These are phyloP conservation scores for Penicillium ochrochloron DNA, from an alignment of 495 filamentous ascomycete species.

Conservation along the genomic window DNA sequence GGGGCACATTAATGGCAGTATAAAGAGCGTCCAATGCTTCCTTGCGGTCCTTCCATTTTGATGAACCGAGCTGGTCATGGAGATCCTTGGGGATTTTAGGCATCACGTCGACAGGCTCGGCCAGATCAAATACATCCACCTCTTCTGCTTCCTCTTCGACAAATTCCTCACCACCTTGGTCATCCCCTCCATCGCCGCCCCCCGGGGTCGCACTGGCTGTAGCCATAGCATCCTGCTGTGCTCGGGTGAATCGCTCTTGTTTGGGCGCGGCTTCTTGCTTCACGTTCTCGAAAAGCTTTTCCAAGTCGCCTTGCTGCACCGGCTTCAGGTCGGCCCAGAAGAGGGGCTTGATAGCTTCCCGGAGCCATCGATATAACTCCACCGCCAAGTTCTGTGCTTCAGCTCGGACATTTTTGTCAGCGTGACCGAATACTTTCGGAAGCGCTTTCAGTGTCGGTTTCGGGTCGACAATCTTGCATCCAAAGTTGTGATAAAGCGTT, in stretches of 20 bases:
- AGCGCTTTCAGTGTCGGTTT: slow-evolving; percentile 91
- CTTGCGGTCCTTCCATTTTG: slow-evolving; percentile 99
- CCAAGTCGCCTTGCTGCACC: slow-evolving; percentile 91
- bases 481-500: slow-evolving; percentile 86
- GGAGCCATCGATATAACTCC: slow-evolving; percentile 95
- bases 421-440: slow-evolving; percentile 91
- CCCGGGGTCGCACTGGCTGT: slow-evolving; percentile 63
- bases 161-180: slow-evolving; percentile 61
- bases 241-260: slow-evolving; percentile 85
- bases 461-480: slow-evolving; percentile 94
- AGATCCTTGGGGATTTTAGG: slow-evolving; percentile 84
- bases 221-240: slow-evolving; percentile 83
- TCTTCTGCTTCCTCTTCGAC: slow-evolving; percentile 73
- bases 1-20: slow-evolving; percentile 77
- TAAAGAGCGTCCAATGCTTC: slow-evolving; percentile 87
- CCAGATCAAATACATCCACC: slow-evolving; percentile 83
- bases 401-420: slow-evolving; percentile 97
- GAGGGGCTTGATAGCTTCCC: slow-evolving; percentile 96
- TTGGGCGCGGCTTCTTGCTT: slow-evolving; percentile 88
- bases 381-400: slow-evolving; percentile 91
- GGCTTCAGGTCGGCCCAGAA: slow-evolving; percentile 97
- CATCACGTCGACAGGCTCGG: slow-evolving; percentile 85
- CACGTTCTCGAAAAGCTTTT: slow-evolving; percentile 90
- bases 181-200: slow-evolving; percentile 50
- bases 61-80: slow-evolving; percentile 77